Conservation (phyloP, 1,139 yeast species). For the Yamadazyma blattariae region DNA sequence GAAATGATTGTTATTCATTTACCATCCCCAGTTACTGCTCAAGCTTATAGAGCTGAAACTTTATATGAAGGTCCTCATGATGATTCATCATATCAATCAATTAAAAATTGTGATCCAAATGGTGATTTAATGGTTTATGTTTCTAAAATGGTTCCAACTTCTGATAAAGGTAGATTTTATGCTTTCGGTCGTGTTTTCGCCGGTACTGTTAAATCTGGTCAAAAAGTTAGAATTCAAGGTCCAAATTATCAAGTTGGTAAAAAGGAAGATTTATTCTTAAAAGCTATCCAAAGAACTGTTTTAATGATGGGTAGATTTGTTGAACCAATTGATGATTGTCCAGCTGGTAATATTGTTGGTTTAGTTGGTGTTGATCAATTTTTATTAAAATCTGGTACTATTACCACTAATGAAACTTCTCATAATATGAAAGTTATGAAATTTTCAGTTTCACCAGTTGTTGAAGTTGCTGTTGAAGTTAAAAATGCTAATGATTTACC, state of each 20-base stretch:
- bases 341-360: conserved; percentile 99
- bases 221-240: conserved; percentile 99
- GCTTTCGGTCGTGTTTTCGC: conserved; percentile 99
- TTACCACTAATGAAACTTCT: conserved; percentile 93
- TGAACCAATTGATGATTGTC: conserved; percentile 99
- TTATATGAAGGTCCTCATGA: conserved; percentile 99
- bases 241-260: conserved; percentile 99
- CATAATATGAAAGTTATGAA: conserved; percentile 99
- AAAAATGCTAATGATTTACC: conserved; percentile 99
- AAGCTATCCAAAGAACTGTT: conserved; percentile 98
- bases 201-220: conserved; percentile 99
- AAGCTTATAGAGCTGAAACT: conserved; percentile 98
- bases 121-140: conserved; percentile 99
- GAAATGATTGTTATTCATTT: conserved; percentile 98
- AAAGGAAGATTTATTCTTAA: conserved; percentile 95
- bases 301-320: conserved; percentile 99
- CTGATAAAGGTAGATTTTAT: conserved; percentile 99
- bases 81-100: conserved; percentile 87
- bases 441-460: conserved; percentile 99
- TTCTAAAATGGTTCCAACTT: conserved; percentile 99
- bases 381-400: conserved; percentile 98
- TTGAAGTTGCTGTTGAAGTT: conserved; percentile 98
- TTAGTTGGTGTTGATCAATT: conserved; percentile 99
- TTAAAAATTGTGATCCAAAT: conserved; percentile 97
- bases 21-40: conserved; percentile 99